Percentiles rank a stretch among this genome's conserved stretches.
These are phyloP conservation scores for Dendrocalamus latiflorus DNA, from an alignment of 202 grass and related monocot genomes.

Conservation along the genomic window DNA sequence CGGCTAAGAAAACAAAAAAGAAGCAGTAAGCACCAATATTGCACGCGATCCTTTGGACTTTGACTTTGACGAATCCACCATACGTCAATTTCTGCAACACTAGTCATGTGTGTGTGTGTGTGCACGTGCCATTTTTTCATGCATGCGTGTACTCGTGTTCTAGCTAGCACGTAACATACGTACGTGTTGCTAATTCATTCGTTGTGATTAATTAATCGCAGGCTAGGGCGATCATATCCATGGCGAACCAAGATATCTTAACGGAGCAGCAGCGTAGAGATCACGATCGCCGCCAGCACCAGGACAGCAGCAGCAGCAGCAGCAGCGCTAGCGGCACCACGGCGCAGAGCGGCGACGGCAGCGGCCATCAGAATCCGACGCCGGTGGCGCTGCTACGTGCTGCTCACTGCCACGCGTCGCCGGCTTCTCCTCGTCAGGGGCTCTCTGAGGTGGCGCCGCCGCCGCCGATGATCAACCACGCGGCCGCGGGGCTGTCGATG, in stretches of 20 bases:
- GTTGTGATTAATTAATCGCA: neutral
- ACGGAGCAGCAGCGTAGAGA: neutral
- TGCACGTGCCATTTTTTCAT: neutral
- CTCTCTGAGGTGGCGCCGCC: neutral
- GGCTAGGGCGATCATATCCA: constrained; percentile 70
- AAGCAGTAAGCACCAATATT: no score
- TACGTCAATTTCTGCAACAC: neutral
- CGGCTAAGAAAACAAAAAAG: no score
- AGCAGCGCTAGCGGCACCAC: no score
- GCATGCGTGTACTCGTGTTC: neutral
- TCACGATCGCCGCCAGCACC: neutral
- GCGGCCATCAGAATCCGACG: neutral
- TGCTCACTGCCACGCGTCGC: neutral
- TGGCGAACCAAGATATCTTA: constrained; percentile 47
- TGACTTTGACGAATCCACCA: neutral
- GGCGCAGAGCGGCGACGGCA: neutral
- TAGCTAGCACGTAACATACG: neutral
- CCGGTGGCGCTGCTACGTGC: neutral
- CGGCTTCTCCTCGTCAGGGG: neutral
- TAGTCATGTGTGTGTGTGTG: no score
- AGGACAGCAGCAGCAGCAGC: neutral
- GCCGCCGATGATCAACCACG: neutral
- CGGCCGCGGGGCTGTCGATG: constrained; percentile 44
- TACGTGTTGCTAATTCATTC: neutral
- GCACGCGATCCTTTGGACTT: constrained; percentile 19